These are phyloP conservation scores for Delitschia confertaspora DNA, from an alignment of 495 filamentous ascomycete genomes.

Conservation along the genomic window DNA sequence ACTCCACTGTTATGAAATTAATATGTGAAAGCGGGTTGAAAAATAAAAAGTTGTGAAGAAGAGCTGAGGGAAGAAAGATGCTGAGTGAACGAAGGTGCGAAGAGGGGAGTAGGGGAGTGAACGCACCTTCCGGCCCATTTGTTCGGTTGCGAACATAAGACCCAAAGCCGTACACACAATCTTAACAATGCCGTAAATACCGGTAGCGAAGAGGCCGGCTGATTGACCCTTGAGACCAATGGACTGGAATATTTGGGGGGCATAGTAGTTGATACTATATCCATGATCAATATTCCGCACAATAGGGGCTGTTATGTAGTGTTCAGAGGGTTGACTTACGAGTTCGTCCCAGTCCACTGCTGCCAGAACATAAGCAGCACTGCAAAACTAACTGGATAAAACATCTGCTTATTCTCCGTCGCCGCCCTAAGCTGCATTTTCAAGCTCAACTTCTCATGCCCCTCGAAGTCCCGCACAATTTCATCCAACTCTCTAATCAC, in stretches of 20 bases:
- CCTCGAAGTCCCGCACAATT: conserved; percentile 26
- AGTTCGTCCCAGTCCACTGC: conserved; percentile 32
- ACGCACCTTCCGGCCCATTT: conserved; percentile 27
- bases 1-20: conserved; percentile 20
- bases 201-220: conserved; percentile 26
- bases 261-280: conserved; percentile 26
- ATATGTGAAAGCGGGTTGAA: too few relatives aligned
- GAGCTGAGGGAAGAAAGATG: conserved; percentile 25
- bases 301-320: too few relatives aligned
- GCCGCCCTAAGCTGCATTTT: conserved; percentile 19
- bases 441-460: conserved; percentile 27
- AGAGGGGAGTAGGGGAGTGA: neutral
- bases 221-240: conserved; percentile 19
- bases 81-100: conserved; percentile 9
- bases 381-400: conserved; percentile 28
- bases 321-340: neutral
- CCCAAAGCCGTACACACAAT: conserved; percentile 20
- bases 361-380: conserved; percentile 33
- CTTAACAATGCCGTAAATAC: conserved; percentile 28
- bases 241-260: conserved; percentile 28
- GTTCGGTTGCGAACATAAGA: conserved; percentile 27
- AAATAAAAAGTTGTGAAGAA: too few relatives aligned
- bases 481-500: conserved; percentile 36
- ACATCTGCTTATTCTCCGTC: conserved; percentile 25
- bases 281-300: too few relatives aligned